Percentiles rank a stretch among this genome's conserved stretches.
Conservation (phyloP, 1,284 basidiomycete species). For the Quambalaria eucalypti region DNA sequence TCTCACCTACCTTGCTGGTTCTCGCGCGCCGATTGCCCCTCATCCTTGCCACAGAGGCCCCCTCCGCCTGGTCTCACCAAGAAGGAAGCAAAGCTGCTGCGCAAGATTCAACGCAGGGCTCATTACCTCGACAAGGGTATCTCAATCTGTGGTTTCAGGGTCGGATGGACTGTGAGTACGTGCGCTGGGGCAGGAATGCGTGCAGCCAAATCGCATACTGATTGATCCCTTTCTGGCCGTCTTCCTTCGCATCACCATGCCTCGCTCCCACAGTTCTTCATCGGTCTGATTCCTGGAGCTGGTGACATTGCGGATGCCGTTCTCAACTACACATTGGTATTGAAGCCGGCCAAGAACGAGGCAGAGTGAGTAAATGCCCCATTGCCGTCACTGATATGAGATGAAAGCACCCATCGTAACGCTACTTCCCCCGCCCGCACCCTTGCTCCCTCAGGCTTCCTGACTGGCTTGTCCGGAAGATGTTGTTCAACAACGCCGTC, state of each 20-base stretch:
- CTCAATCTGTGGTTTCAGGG: constrained; percentile 67
- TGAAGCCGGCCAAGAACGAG: constrained; percentile 62
- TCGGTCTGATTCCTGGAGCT: constrained; percentile 63
- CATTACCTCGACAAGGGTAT: constrained; percentile 89
- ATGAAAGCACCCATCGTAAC: no score
- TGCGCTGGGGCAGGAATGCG: background rate
- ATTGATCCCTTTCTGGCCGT: background rate
- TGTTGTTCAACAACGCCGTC: constrained; percentile 72
- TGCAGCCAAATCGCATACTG: background rate
- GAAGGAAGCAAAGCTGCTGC: constrained; percentile 62
- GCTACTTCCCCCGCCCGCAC: background rate
- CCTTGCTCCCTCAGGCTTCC: constrained; percentile 11
- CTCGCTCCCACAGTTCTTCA: constrained; percentile 13
- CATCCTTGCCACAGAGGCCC: constrained; percentile 51
- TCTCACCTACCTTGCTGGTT: background rate
- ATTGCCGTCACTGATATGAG: no score
- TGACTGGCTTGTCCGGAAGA: constrained; percentile 29
- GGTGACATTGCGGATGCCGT: constrained; percentile 61
- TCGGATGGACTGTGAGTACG: constrained; percentile 61
- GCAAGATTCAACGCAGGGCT: constrained; percentile 56
- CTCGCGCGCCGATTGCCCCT: background rate
- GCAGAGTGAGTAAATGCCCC: constrained; percentile 52
- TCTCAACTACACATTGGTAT: constrained; percentile 69
- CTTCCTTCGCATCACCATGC: background rate
- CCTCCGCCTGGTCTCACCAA: constrained; percentile 68